phyloP scores from a whole-genome alignment of 805 yeast genomes.

The Spencermartinsiella europaea region DNA sequence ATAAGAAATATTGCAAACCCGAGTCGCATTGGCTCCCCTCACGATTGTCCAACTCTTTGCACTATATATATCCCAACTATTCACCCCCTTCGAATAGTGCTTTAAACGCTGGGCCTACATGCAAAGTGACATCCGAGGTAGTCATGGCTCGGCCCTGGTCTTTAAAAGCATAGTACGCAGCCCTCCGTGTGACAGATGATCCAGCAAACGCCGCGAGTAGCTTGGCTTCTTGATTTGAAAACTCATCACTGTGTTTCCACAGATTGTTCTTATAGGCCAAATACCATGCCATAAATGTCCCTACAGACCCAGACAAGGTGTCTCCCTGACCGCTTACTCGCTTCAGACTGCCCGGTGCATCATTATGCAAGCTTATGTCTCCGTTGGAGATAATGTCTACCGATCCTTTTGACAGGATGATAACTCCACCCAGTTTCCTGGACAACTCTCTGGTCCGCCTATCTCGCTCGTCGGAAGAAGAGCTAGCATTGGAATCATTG shows the following conservation, averaged over 20 bases:
- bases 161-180: slow-evolving; percentile 60
- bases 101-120: slow-evolving; percentile 59
- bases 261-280: slow-evolving; percentile 51
- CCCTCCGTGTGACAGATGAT: slow-evolving; percentile 56
- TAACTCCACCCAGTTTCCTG: slow-evolving; percentile 46
- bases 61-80: slow-evolving; percentile 1
- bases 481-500: slow-evolving; percentile 16
- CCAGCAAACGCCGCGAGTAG: slow-evolving; percentile 59
- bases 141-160: slow-evolving; percentile 73
- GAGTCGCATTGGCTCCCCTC: too few species aligned
- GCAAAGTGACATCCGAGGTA: slow-evolving; percentile 72
- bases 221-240: slow-evolving; percentile 32
- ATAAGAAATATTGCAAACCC: too few species aligned
- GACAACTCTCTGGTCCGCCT: slow-evolving; percentile 36
- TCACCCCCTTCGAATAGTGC: slow-evolving; percentile 33
- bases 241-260: slow-evolving; percentile 48
- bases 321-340: slow-evolving; percentile 98
- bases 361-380: slow-evolving; percentile 39
- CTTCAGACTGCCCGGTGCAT: slow-evolving; percentile 59
- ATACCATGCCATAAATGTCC: slow-evolving; percentile 79
- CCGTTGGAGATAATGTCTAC: slow-evolving; percentile 59
- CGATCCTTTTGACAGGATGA: slow-evolving; percentile 69
- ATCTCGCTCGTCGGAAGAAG: slow-evolving; percentile 28
- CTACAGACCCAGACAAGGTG: slow-evolving; percentile 79
- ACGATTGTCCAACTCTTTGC: too few species aligned